phyloP scores from a whole-genome alignment of 2,329 filamentous ascomycete genomes.

The Alternaria postmessia region DNA sequence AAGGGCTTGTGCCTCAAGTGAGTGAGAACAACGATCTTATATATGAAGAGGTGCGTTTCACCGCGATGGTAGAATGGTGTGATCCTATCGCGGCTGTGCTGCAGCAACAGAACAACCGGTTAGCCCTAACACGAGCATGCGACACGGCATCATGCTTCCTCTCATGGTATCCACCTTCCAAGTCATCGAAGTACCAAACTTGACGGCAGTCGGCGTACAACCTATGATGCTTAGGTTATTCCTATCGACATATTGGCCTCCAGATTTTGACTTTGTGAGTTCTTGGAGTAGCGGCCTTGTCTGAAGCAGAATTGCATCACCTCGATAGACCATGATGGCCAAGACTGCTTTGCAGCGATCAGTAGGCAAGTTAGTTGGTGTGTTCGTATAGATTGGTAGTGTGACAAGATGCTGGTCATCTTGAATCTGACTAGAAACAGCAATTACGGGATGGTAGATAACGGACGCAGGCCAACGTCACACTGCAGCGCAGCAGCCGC shows the following conservation, averaged over 20 bases:
- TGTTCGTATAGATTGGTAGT: constrained; percentile 9
- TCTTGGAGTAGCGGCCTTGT: neutral
- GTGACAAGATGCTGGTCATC: constrained; percentile 12
- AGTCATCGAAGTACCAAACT: neutral
- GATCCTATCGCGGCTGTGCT: constrained; percentile 6
- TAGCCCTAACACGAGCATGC: constrained; percentile 26
- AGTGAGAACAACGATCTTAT: constrained; percentile 20
- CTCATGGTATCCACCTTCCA: constrained; percentile 5
- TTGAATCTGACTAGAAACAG: constrained; percentile 11
- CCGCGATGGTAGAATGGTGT: constrained; percentile 4
- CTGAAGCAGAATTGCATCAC: neutral
- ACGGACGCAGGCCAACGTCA: constrained; percentile 16
- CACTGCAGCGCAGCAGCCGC: constrained; percentile 23
- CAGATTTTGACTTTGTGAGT: neutral
- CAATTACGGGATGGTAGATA: constrained; percentile 15
- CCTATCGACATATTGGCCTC: neutral
- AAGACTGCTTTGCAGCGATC: neutral
- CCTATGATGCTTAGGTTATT: neutral
- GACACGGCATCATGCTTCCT: constrained; percentile 32
- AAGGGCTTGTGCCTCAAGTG: constrained; percentile 3
- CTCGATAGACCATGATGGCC: neutral
- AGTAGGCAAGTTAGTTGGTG: constrained; percentile 2
- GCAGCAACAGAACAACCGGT: constrained; percentile 16
- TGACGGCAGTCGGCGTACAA: constrained; percentile 6
- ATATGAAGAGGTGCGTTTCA: constrained; percentile 15